These are phyloP conservation scores for Yamadazyma sp. DNA, from an alignment of 805 yeast species.

Conservation along the genomic window DNA sequence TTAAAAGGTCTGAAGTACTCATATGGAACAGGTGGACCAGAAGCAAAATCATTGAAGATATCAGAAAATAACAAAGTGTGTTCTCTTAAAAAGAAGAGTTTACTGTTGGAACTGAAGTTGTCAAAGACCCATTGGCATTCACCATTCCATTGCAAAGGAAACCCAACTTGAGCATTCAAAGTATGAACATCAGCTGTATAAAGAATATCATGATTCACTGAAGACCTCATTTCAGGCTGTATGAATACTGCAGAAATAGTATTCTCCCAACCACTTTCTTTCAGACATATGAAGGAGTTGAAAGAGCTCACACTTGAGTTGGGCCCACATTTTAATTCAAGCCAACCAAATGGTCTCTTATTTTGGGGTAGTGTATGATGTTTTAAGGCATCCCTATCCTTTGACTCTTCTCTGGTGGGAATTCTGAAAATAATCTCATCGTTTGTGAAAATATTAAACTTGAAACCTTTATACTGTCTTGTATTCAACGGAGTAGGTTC, in stretches of 20 bases:
- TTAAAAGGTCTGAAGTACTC: conserved; percentile 72
- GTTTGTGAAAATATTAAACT: conserved; percentile 49
- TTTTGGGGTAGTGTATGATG: conserved; percentile 9
- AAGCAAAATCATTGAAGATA: conserved; percentile 67
- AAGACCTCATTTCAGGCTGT: conserved; percentile 66
- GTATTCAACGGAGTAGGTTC: conserved; percentile 19
- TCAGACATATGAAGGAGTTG: conserved; percentile 51
- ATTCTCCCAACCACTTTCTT: conserved; percentile 54
- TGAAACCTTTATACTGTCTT: conserved; percentile 58
- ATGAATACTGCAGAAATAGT: conserved; percentile 43
- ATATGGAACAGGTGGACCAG: conserved; percentile 70
- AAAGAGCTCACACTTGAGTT: conserved; percentile 49
- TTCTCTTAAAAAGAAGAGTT: conserved; percentile 72
- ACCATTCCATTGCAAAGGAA: conserved; percentile 85
- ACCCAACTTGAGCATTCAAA: conserved; percentile 55
- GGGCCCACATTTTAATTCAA: conserved; percentile 62
- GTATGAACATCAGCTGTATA: conserved; percentile 59
- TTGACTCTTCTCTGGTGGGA: conserved; percentile 83
- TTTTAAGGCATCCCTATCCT: conserved; percentile 46
- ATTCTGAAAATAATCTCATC: conserved; percentile 70
- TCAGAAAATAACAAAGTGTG: conserved; percentile 76
- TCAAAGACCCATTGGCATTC: conserved; percentile 64
- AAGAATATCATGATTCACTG: conserved; percentile 84
- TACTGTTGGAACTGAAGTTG: conserved; percentile 49
- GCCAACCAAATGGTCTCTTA: conserved; percentile 83